Base-by-base conservation (phyloP, 164 flowering plant species). In the Amborella trichopoda region DNA sequence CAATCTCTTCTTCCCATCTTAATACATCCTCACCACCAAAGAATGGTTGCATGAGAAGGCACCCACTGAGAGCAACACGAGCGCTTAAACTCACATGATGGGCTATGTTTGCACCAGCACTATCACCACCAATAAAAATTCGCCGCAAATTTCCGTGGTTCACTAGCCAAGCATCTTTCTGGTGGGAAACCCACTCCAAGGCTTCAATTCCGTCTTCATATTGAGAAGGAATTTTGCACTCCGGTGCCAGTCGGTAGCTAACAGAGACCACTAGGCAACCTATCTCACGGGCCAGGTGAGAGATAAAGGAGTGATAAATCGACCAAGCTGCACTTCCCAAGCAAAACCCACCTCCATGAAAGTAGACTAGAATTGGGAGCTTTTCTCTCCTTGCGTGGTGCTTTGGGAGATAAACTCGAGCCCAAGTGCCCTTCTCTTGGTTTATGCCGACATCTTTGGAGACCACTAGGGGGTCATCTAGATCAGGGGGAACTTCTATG, bases 1-100 rank as follows among this genome's bases (percentile, higher is more conserved):
- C 64, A 1, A 52, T 65, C 6, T 45, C 71, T 3, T 48, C 68
- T 2, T 19, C 68, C 19, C 41, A 37, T 5, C 16, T 37, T 62
- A 51, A 28, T 64, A 82, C 93, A 12, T 36, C 40, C 60, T 76
- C 77, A 26, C 79, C 72, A 22, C 90, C 85, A 28, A 78, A 81
- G 46, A 63, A 84, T 8, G 90, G 95, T 47, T 84, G 90, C 10
- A 81, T 68, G 26, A 51, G 48, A 58, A 81, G 3, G 43, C 77
- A 20, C 5, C 83, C 77, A 28, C 23, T 61, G 33, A 77, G 61
- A 10, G 34, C 42, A 3, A 70, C 28, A 3, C 25, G 16, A 37
- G 41, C 19, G 6, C 45, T 41, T 18, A 22, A 19, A 19, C 21
- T 0, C 2, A 10, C 45, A 14, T 41, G 23, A 41, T 41, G 25